These are phyloP conservation scores for Lophium mytilinum DNA, from an alignment of 495 filamentous ascomycete species.

Conservation along the genomic window DNA sequence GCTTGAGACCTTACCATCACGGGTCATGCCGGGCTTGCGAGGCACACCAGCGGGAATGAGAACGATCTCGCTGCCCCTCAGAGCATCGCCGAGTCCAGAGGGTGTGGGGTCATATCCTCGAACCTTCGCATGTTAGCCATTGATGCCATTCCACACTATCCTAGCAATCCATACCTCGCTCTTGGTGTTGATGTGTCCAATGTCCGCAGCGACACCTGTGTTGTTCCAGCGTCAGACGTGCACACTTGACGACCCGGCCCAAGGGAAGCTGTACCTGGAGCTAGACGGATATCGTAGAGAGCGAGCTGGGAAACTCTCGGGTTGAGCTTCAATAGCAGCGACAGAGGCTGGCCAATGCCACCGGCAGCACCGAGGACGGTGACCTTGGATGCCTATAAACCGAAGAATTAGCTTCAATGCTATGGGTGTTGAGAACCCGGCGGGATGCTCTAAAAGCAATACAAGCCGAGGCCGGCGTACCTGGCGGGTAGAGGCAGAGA, in stretches of 20 bases:
- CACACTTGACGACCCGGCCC: neutral
- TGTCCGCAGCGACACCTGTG: conserved; percentile 90
- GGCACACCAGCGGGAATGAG: conserved; percentile 97
- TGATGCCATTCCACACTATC: neutral
- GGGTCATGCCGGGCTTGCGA: conserved; percentile 99
- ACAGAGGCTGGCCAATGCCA: conserved; percentile 97
- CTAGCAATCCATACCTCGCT: conserved; percentile 46
- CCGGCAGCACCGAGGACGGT: conserved; percentile 91
- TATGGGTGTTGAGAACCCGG: neutral
- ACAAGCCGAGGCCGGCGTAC: conserved; percentile 44
- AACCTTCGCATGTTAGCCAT: conserved; percentile 42
- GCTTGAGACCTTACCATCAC: conserved; percentile 55
- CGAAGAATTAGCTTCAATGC: conserved; percentile 31
- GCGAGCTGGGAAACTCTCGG: conserved; percentile 84
- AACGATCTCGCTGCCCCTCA: conserved; percentile 85
- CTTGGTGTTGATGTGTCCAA: conserved; percentile 98
- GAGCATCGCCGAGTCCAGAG: conserved; percentile 62
- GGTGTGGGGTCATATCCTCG: conserved; percentile 75
- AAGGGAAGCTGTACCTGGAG: conserved; percentile 59
- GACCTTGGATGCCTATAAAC: conserved; percentile 80
- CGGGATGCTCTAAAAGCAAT: conserved; percentile 21
- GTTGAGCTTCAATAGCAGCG: conserved; percentile 97
- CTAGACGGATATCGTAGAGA: conserved; percentile 94
- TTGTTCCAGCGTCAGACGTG: conserved; percentile 1
- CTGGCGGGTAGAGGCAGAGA: conserved; percentile 85